Conservation (phyloP, 495 filamentous ascomycete genomes). For the Aspergillus carlsbadensis region DNA sequence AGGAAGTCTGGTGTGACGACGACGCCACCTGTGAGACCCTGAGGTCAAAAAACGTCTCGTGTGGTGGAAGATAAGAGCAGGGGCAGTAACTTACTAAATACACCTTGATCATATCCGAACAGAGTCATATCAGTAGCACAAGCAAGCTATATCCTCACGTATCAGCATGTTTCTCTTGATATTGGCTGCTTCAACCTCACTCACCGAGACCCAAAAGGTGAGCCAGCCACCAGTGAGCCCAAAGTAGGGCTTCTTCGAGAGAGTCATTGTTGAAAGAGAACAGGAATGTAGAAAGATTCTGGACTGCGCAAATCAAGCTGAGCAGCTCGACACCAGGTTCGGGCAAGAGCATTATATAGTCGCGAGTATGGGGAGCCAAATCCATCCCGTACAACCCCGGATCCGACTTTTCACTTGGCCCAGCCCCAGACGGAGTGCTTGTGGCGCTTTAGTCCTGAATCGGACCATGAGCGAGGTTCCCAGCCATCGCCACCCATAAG, state of each 20-base stretch:
- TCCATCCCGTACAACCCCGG: background rate
- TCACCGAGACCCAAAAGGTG: conserved; percentile 58
- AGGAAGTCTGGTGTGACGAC: conserved; percentile 58
- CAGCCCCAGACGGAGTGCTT: background rate
- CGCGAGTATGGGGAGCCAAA: background rate
- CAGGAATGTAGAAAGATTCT: background rate
- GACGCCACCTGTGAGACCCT: conserved; percentile 43
- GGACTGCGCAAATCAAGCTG: too few relatives aligned
- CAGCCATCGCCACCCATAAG: background rate
- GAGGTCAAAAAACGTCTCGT: background rate
- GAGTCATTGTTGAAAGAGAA: too few relatives aligned
- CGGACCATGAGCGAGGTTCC: background rate
- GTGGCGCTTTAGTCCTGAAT: background rate
- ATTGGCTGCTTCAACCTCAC: conserved; percentile 6
- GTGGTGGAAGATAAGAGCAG: background rate
- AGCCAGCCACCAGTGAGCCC: conserved; percentile 57
- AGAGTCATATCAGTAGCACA: conserved; percentile 58
- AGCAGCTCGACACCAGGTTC: background rate
- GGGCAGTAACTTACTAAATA: conserved; percentile 38
- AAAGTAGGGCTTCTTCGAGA: conserved; percentile 51
- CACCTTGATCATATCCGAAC: conserved; percentile 62
- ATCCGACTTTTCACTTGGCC: background rate
- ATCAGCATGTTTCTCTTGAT: background rate
- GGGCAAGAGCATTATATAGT: background rate
- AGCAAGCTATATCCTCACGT: conserved; percentile 34